Base-by-base conservation (phyloP, 2,329 filamentous ascomycete genomes). In the Hortaea sp. region DNA sequence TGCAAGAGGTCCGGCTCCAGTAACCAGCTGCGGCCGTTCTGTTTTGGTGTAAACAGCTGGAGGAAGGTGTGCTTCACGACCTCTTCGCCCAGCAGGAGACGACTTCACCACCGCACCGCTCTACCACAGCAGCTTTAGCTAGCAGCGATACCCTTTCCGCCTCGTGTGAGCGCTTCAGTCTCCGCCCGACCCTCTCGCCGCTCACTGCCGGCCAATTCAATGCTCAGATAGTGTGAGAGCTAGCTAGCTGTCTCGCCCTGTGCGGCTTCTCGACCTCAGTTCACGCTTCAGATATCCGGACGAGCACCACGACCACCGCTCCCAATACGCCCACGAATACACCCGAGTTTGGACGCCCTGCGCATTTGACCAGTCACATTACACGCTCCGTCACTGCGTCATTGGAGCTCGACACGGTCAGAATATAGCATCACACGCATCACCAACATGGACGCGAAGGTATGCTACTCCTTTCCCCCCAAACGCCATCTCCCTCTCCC, bases 401-500 rank as follows among this genome's bases (percentile, higher is more conserved):
- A 20, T 20, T 20, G 20, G 20, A 20, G 20, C 20, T 20, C 20
- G 20, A 20, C 20, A 20, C 20, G 20, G 20, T 20, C 20, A 20
- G 20, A 20, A 20, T 4, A 20, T 20, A 20, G 20, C 20, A 20
- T 20, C 20, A 20, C 20, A 20, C 2, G 20, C 31, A 45, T 48
- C 45, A 49, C 49, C 49, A 53, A 38, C 37, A 60, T 60, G 57
- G 57, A 61, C 49, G 57, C 58, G 43, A 58, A 56, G 51, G 55
- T 57, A 56, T 42, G 53, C 41, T 35, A 9, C 20, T 20, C 20
- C 20, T 20, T 20, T 20, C 20, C 20, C 20, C 20, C 20, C 20
- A 20, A n/a, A 35, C 40, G n/a, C 13, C 44, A 39, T 45, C 43
- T 35, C 20, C 20, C 42, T 43, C 39, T 44, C 42, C 40, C 35